phyloP scores from a whole-genome alignment of 2,329 filamentous ascomycete species.

The Pyricularia sp. region DNA sequence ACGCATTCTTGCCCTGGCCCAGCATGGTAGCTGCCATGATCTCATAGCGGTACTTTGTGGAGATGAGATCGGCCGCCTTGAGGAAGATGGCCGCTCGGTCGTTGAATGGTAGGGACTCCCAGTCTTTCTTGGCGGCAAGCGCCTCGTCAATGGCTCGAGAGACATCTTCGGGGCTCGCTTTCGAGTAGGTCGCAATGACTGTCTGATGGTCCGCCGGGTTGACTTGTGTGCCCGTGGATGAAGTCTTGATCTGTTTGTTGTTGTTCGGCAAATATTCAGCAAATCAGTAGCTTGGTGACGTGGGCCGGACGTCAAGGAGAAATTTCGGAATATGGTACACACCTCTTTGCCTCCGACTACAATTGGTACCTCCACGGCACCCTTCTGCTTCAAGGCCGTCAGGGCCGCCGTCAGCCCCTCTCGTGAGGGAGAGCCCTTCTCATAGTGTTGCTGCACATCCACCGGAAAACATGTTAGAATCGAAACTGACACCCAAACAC shows the following conservation, averaged over 20 bases:
- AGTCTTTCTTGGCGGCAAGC: slow-evolving; percentile 73
- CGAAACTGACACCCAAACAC: not conserved
- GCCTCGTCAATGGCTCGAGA: slow-evolving; percentile 73
- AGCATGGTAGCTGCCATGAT: slow-evolving; percentile 95
- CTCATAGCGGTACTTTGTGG: slow-evolving; percentile 90
- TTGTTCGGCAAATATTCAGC: slow-evolving; percentile 3
- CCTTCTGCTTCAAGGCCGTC: slow-evolving; percentile 56
- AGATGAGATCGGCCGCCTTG: slow-evolving; percentile 86
- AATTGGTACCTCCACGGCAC: slow-evolving; percentile 70
- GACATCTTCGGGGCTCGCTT: slow-evolving; percentile 69
- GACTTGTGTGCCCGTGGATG: slow-evolving; percentile 58
- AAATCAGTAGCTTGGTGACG: not conserved
- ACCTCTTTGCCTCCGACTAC: slow-evolving; percentile 78
- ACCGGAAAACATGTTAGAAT: not conserved
- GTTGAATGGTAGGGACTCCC: slow-evolving; percentile 80
- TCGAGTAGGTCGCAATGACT: slow-evolving; percentile 74
- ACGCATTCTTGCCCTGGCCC: slow-evolving; percentile 95
- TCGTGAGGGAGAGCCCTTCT: slow-evolving; percentile 72
- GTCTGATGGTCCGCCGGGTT: slow-evolving; percentile 76
- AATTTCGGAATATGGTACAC: slow-evolving; percentile 16
- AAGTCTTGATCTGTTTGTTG: slow-evolving; percentile 50
- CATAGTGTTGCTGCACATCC: slow-evolving; percentile 67
- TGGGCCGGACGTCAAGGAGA: not conserved
- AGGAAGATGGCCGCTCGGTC: slow-evolving; percentile 91
- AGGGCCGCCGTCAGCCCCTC: slow-evolving; percentile 67